Evolutionary conservation across 441 rosid genomes (phyloP), one percentile per base, ranked within the genome.

Genomic region (Daphne laureola): DNA sequence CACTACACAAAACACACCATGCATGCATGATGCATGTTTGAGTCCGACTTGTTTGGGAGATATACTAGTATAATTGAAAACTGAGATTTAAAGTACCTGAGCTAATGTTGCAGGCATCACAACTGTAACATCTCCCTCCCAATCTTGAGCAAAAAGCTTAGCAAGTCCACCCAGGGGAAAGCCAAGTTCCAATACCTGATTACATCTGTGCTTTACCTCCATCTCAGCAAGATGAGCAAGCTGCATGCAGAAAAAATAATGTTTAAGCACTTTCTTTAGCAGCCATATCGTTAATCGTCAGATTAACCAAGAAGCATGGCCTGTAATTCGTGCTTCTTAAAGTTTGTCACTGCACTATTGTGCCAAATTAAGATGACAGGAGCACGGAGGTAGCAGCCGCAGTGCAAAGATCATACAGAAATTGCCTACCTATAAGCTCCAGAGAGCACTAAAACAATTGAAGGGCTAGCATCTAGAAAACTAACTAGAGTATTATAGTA

Each of bases 51-150:
- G 38, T 31, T 31, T 31, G 38, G 38, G 11, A 6, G 8, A 31
- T 9, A 31, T 31, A 31, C 11, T 31, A 31, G 8, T 31, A 31
- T 5, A 9, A 23, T 26, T 44, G 4, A 17, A 36, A 12, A 49
- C 42, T 25, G 27, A 11, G 18, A 31, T 31, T 31, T 31, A 9
- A 42, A 12, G 48, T 75, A 92, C 98, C 98, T 92, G 97, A 73
- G 94, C 77, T 45, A 84, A 78, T 13, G 98, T 92, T 61, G 98
- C 97, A 18, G 97, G 96, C 94, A 89, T 86, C 57, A 92, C 96
- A 57, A 89, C 94, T 41, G 94, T 92, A 49, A 92, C 86, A 67
- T 89, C 98, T 12, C 98, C 98, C 70, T 92, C 97, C 98, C 98
- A 89, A 48, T 92, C 98, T 68, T 92, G 98, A 59, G 97, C 88